Evolutionary conservation across 805 yeast species (phyloP), one percentile per base, ranked within the genome.

Genomic region (Scheffersomyces ergatensis): DNA sequence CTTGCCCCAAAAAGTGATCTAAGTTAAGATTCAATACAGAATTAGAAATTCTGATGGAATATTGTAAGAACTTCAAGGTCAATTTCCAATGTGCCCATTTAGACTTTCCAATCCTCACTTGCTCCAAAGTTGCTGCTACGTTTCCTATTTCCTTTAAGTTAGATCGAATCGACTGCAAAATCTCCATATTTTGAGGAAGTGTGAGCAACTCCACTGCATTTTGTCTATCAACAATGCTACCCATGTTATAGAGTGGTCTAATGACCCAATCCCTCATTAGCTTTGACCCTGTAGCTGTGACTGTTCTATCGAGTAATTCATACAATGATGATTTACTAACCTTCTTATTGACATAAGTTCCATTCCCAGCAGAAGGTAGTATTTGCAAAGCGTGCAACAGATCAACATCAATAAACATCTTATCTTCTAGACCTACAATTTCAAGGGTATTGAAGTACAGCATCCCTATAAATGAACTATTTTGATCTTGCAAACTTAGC

Each of bases 341-440:
- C 13, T 43, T 43, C 11, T 6, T 21, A 2, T 13, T n/a, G 13
- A 37, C 16, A 11, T 13, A 14, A 7, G 14, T 13, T 18, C 16
- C 29, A n/a, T 25, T 31, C 3, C 13, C 8, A 19, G 24, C 15
- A 8, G 33, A 19, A 8, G 41, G 38, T 26, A 43, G 27, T 7
- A 43, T 30, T 19, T 36, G 44, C 13, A 43, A 31, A 2, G 36
- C 29, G 33, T 39, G 40, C 5, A 43, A 17, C 41, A 37, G 38
- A 32, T 43, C 44, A 6, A 39, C 38, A 32, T 39, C 47, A 13
- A 43, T 43, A 38, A 40, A 40, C 44, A 43, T 35, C 21, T 21
- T 16, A 21, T 39, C 27, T 18, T 34, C 30, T 16, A 43, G 33
- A 17, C 23, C 19, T 9, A n/a, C 12, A 29, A 36, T 33, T 16